Evolutionary conservation across 768 basidiomycete species (phyloP), one percentile per base, ranked within the genome.

Genomic region (Clavulina sp.): DNA sequence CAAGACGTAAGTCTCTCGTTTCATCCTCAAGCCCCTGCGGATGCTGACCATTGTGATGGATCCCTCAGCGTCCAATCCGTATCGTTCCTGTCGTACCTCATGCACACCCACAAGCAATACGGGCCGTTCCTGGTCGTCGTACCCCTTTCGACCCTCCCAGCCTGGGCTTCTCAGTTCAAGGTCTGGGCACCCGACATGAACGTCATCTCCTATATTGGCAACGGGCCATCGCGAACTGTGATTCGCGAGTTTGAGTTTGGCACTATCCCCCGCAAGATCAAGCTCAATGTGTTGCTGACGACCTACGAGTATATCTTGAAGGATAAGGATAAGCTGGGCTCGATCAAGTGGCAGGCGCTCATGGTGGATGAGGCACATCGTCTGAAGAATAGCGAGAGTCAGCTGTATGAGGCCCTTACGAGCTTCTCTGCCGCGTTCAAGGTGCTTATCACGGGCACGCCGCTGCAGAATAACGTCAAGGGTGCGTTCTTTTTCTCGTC

Each of bases 331-430:
- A 88, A 95, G 62, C 71, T 99, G 47, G 79, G 76, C 31, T 83
- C 84, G 56, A 88, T 97, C 68, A 96, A 91, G 65, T 99, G 95
- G 95, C 95, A 97, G 63, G 82, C 81, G 26, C 69, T 99, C 41
- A 83, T 87, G 51, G 95, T 99, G 19, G 95, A 99, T 60, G 95
- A 97, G 75, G 88, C 95, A 2, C 95, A 99, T 69, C 86, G 95
- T 16, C 66, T 99, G 58, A 99, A 99, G 73, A 97, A 99, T 66
- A 87, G 85, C 51, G 95, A 97, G 65, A 88, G 86, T 59, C 92
- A 96, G 68, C 65, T 99, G 50, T 97, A 97, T 65, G 89, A 97
- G 63, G 92, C 92, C 3, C 71, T 99, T 51, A 73, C 77, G 60
- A 76, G 84, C 56, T 99, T 97, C 70, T 75, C 78, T 44, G 82